Base-by-base conservation (phyloP, 2,329 filamentous ascomycete species). In the Xylariaceae sp. region DNA sequence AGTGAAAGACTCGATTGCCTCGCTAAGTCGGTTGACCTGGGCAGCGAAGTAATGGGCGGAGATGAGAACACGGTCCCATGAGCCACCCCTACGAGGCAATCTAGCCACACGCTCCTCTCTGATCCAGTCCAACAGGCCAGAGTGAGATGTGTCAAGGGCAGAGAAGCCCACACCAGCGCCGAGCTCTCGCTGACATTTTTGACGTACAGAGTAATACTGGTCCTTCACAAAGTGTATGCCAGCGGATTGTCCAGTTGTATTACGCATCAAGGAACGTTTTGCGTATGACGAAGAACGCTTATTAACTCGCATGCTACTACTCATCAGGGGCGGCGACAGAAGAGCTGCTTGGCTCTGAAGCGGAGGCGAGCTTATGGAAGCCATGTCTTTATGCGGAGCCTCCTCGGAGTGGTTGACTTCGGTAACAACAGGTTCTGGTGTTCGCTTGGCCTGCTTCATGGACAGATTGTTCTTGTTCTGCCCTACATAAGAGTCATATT, bases 1-100 rank as follows among this genome's bases (percentile, higher is more conserved):
- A 41, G 56, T 58, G 35, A 58, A 58, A 11, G 56, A 53, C 18
- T 56, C 56, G 11, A 58, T 58, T 9, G 56, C 56, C 20, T 56
- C 56, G 7, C 48, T 50, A 2, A 58, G 53, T 23, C 53, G 53
- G 16, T 53, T 56, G n/a, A 58, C 56, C 41, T 58, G 56, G 1
- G 30, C 49, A n/a, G 53, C 48, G 13, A 58, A 58, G 20, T 58
- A 58, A 18, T 43, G 32, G 3, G 45, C 56, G 26, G 56, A 52
- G 8, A 58, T 56, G 35, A 58, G 56, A 44, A 58, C 56, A 15
- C 50, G 53, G 26, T 58, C 56, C 56, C 56, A 58, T 6, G 36
- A 49, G 10, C 56, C 48, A 16, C 56, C 56, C 13, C 46, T 58
- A 6, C 53, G 56, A 46, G 56, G 56, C 16, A 58, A 35, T 11